Evolutionary conservation across 441 rosid genomes (phyloP).

Genomic region (Jatropha multifida): DNA sequence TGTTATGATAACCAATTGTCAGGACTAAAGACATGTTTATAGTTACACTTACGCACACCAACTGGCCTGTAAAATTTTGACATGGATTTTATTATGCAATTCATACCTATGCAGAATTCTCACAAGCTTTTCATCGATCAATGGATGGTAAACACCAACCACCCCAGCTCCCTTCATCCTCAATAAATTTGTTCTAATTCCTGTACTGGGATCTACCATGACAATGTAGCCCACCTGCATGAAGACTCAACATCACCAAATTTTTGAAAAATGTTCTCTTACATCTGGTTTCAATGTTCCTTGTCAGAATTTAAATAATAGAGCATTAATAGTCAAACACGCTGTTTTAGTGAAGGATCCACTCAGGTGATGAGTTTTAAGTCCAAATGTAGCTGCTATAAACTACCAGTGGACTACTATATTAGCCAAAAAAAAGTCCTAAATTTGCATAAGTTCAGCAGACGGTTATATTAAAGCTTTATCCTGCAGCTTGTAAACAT

Average conservation of each 20-base stretch:
- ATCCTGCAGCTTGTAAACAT: neutral
- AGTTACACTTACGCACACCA: neutral
- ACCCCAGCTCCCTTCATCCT: constrained; percentile 80
- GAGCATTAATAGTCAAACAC: neutral
- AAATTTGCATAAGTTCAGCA: neutral
- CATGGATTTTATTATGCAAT: neutral
- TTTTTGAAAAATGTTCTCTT: neutral
- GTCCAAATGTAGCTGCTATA: neutral
- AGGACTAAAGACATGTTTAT: neutral
- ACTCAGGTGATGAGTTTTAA: neutral
- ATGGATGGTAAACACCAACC: constrained; percentile 75
- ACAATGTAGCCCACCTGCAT: constrained; percentile 90
- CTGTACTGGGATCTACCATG: constrained; percentile 69
- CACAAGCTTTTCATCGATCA: constrained; percentile 62
- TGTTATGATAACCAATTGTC: constrained; percentile 23
- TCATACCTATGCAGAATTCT: constrained; percentile 63
- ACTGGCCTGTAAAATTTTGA: neutral
- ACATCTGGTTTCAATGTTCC: neutral
- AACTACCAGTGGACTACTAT: neutral
- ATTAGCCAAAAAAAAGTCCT: neutral
- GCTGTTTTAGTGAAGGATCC: neutral
- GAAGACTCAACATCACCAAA: neutral
- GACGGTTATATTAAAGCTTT: neutral
- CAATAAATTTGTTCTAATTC: constrained; percentile 52
- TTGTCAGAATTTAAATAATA: neutral